These are phyloP conservation scores for Kurtzmaniella fragi DNA, from an alignment of 805 yeast genomes.

Conservation along the genomic window DNA sequence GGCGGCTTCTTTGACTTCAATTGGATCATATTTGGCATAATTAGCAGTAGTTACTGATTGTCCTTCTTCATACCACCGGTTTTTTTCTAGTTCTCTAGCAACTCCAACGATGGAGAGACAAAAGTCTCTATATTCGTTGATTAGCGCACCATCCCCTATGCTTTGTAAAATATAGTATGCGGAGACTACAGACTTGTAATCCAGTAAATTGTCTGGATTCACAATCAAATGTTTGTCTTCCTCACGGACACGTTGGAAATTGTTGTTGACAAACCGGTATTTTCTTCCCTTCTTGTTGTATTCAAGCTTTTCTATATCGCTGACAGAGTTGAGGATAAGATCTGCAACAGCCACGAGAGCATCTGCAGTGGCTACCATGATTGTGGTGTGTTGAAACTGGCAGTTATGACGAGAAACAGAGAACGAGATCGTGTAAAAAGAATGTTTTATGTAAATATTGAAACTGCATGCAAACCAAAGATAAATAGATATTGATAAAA, in stretches of 20 bases:
- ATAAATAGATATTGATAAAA: too few species aligned
- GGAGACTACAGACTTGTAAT: constrained; percentile 34
- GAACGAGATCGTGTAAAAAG: too few species aligned
- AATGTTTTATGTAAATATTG: too few species aligned
- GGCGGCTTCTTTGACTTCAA: constrained; percentile 23
- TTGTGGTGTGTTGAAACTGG: too few species aligned
- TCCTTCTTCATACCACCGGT: constrained; percentile 46
- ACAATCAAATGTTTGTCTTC: constrained; percentile 46
- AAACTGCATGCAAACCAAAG: too few species aligned
- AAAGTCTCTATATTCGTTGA: constrained; percentile 32
- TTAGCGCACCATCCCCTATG: constrained; percentile 31
- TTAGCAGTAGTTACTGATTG: constrained; percentile 34
- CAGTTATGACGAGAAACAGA: too few species aligned
- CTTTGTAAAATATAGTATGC: constrained; percentile 38
- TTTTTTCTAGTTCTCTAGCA: constrained; percentile 44
- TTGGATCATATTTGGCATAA: constrained; percentile 28
- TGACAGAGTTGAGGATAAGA: constrained; percentile 28
- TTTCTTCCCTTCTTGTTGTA: constrained; percentile 42
- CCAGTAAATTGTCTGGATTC: constrained; percentile 21
- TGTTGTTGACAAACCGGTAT: constrained; percentile 44
- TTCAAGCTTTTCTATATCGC: constrained; percentile 28
- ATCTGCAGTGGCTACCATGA: constrained; percentile 19
- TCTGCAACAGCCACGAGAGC: constrained; percentile 34
- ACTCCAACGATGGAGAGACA: constrained; percentile 46
- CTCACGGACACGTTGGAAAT: constrained; percentile 44